Percentiles rank a stretch among this genome's conserved stretches.
Evolutionary conservation across 306 rosid species (phyloP).

Genomic region (Gillenia trifoliata): DNA sequence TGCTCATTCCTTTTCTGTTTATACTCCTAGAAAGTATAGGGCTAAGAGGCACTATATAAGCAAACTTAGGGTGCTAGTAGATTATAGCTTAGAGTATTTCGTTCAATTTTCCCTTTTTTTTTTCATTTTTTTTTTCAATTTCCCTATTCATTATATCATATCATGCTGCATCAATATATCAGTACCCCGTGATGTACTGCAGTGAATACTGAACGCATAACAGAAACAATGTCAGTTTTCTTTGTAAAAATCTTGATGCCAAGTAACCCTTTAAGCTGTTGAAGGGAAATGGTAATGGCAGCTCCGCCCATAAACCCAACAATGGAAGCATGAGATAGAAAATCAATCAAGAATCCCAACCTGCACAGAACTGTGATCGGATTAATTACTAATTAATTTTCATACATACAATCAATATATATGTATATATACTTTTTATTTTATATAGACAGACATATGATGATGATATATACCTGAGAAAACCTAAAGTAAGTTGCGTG

Average conservation of each 20-base stretch:
- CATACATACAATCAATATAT: too few relatives aligned
- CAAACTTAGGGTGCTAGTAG: too few relatives aligned
- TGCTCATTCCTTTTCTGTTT: too few relatives aligned
- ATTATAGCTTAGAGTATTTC: too few relatives aligned
- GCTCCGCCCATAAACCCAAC: slow-evolving; percentile 96
- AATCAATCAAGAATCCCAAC: slow-evolving; percentile 85
- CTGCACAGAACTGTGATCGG: slow-evolving; percentile 31
- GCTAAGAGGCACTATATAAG: too few relatives aligned
- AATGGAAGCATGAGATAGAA: slow-evolving; percentile 84
- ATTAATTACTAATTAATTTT: background rate
- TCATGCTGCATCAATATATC: too few relatives aligned
- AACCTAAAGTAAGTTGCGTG: slow-evolving; percentile 58
- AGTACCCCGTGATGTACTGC: slow-evolving; percentile 65
- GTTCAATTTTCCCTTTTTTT: too few relatives aligned
- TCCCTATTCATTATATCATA: too few relatives aligned
- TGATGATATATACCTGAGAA: slow-evolving; percentile 41
- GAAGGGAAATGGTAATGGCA: slow-evolving; percentile 76
- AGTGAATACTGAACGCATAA: slow-evolving; percentile 51
- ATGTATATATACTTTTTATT: too few relatives aligned
- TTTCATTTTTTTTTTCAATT: too few relatives aligned
- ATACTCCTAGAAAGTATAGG: too few relatives aligned
- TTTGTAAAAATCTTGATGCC: slow-evolving; percentile 59
- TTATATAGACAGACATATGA: background rate
- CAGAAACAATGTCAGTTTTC: slow-evolving; percentile 73
- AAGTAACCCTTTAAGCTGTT: slow-evolving; percentile 83